phyloP scores from a whole-genome alignment of 2,329 filamentous ascomycete genomes.

The Aureobasidium sp. region DNA sequence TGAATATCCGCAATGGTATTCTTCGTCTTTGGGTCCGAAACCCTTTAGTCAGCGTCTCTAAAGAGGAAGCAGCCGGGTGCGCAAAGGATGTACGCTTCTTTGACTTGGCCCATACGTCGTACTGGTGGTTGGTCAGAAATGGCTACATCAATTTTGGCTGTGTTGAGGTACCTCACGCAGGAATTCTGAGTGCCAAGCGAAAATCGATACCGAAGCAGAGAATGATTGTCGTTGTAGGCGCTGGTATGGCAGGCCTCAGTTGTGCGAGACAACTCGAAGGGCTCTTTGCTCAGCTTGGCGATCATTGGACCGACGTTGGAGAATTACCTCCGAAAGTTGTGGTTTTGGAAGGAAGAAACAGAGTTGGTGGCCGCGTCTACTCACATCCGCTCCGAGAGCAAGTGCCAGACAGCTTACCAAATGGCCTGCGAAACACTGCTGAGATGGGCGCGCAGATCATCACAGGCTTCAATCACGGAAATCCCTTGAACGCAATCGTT shows the following conservation, averaged over 20 bases:
- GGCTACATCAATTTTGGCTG: constrained; percentile 98
- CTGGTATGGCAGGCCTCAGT: constrained; percentile 87
- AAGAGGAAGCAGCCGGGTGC: constrained; percentile 83
- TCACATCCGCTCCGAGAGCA: constrained; percentile 64
- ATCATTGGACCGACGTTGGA: constrained; percentile 56
- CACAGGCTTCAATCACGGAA: constrained; percentile 91
- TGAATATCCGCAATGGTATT: constrained; percentile 94
- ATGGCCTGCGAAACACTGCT: constrained; percentile 63
- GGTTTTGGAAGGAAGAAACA: constrained; percentile 76
- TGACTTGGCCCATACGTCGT: constrained; percentile 77
- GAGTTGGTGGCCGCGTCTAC: constrained; percentile 88
- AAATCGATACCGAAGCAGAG: constrained; percentile 49
- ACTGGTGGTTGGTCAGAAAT: constrained; percentile 82
- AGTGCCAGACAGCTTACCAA: constrained; percentile 44
- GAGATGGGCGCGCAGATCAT: constrained; percentile 99
- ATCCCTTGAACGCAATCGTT: constrained; percentile 84
- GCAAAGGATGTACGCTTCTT: constrained; percentile 84
- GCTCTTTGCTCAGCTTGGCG: constrained; percentile 73
- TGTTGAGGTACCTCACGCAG: constrained; percentile 54
- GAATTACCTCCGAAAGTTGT: constrained; percentile 68
- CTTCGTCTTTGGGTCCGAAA: constrained; percentile 83
- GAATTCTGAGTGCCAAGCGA: neutral
- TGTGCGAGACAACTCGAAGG: constrained; percentile 86
- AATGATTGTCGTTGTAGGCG: constrained; percentile 80
- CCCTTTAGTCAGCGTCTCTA: constrained; percentile 71